These are phyloP conservation scores for Euphorbia pulcherrima DNA, from an alignment of 345 rosid species.

Conservation along the genomic window DNA sequence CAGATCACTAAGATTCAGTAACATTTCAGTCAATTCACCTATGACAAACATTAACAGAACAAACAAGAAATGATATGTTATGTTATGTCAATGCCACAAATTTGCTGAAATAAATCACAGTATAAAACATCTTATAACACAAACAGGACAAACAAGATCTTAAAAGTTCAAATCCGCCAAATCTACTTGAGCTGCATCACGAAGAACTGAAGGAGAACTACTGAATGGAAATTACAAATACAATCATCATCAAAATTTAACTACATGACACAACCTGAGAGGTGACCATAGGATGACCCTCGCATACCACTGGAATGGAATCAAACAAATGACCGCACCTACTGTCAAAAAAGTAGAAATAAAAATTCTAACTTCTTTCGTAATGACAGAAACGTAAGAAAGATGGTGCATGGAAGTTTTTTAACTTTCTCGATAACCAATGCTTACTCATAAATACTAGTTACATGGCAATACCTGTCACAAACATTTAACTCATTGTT, in stretches of 20 bases:
- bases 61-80: background rate
- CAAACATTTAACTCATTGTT: background rate
- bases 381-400: background rate
- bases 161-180: background rate
- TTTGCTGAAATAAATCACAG: background rate
- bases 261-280: background rate
- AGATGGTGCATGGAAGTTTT: background rate
- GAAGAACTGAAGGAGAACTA: background rate
- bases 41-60: background rate
- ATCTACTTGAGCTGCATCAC: background rate
- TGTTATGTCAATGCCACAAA: background rate
- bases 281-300: background rate
- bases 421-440: background rate
- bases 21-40: slow-evolving; percentile 7
- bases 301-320: background rate
- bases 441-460: background rate
- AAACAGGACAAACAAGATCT: background rate
- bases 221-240: background rate
- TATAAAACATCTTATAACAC: background rate
- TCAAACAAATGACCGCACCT: background rate
- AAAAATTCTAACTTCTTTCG: background rate
- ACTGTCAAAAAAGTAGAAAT: background rate
- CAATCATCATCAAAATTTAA: background rate
- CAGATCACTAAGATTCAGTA: slow-evolving; percentile 11
- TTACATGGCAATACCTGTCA: background rate